Base-by-base conservation (phyloP, 2,329 filamentous ascomycete species). In the Ambrosiella xylebori region DNA sequence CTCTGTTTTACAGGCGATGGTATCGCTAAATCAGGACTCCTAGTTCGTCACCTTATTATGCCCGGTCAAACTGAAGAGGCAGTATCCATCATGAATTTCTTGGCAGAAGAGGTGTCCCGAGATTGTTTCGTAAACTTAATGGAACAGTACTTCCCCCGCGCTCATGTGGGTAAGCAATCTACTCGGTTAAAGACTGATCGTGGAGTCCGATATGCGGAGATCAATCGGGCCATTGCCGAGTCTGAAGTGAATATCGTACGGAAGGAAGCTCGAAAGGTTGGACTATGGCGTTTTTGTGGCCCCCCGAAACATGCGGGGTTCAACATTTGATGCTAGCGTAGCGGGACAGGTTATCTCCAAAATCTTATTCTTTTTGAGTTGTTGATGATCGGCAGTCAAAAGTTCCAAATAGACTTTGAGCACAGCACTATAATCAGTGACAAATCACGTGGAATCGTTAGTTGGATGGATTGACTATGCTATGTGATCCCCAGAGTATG, bases 81-180 rank as follows among this genome's bases (percentile, higher is more conserved):
- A 0, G 74, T 75, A 55, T 73, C 81, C 62, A 93, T 94, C 61
- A 84, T 94, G 74, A 75, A 72, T 61, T 94, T 86, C 75, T 72
- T 94, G 13, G 87, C 86, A 0, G 73, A 77, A 36, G 79, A 88
- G 56, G 76, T 94, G 1, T 87, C 84, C 2, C 76, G 73, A 58
- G 86, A 93, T 67, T 75, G 85, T 49, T 91, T 90, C 68, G 78
- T 93, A 61, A 84, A 94, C 66, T 83, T 94, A 63, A 93, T 93
- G 87, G 87, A 94, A 69, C 88, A 94, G 69, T 93, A 93, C 65
- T 82, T 81, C 62, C 87, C 87, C 0, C 79, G 85, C 62, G 88
- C 86, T 0, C 82, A 94, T 67, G 88, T 94, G 0, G 88, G 88
- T 2, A 91, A 88, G 71, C 71, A 74, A 57, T 79, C 71, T 62